Percentiles rank a stretch among this genome's conserved stretches.
Conservation (phyloP, 495 filamentous ascomycete species). For the Jackrogersella multiformis region DNA sequence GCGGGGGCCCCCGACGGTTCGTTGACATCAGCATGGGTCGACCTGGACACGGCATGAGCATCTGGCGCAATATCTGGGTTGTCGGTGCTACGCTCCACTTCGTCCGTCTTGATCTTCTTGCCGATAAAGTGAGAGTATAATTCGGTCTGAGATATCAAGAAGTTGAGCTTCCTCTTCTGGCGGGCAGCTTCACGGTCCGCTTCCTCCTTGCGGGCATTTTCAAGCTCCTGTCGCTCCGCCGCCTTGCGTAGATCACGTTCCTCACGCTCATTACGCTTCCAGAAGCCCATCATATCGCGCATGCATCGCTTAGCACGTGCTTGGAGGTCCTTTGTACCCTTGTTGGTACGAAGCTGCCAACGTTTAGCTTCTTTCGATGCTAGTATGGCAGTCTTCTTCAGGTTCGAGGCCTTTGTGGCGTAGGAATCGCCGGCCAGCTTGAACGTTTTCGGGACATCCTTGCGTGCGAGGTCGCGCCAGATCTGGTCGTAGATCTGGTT, state of each 20-base stretch:
- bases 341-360: slow-evolving; percentile 98
- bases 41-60: slow-evolving; percentile 53
- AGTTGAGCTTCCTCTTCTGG: slow-evolving; percentile 98
- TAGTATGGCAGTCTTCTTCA: slow-evolving; percentile 96
- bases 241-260: slow-evolving; percentile 93
- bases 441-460: slow-evolving; percentile 91
- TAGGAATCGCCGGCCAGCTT: slow-evolving; percentile 85
- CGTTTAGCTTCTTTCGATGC: slow-evolving; percentile 96
- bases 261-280: slow-evolving; percentile 98
- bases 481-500: slow-evolving; percentile 99
- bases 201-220: slow-evolving; percentile 95
- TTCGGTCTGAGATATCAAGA: slow-evolving; percentile 98
- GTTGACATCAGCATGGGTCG: slow-evolving; percentile 63
- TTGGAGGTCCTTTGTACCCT: slow-evolving; percentile 96
- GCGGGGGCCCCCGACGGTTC: slow-evolving; percentile 66
- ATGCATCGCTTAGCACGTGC: slow-evolving; percentile 96
- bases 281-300: slow-evolving; percentile 99
- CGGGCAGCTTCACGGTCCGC: slow-evolving; percentile 96
- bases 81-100: slow-evolving; percentile 87
- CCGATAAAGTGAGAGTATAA: slow-evolving; percentile 99
- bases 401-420: slow-evolving; percentile 84
- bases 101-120: slow-evolving; percentile 96
- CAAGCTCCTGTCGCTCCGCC: slow-evolving; percentile 94
- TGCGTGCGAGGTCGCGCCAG: slow-evolving; percentile 91
- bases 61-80: slow-evolving; percentile 70